Percentiles rank a stretch among this genome's conserved stretches.
Evolutionary conservation across 345 rosid genomes (phyloP).

Genomic region (Syzygium oleosum): DNA sequence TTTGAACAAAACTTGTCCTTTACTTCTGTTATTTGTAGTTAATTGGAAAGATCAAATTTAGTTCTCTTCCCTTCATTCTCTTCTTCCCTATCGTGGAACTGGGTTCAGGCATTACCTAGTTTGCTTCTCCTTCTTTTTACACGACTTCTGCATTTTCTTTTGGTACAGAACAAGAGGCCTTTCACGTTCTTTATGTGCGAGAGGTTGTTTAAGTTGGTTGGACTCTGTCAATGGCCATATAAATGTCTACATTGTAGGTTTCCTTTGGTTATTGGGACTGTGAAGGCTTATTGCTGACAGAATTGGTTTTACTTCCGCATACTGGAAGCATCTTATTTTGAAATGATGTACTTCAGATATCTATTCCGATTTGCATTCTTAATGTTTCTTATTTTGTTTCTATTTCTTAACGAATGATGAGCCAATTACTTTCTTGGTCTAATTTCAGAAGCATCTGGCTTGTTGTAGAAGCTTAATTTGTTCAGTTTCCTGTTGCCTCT

Average conservation of each 20-base stretch:
- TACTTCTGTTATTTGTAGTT: too few species aligned
- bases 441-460: background rate
- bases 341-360: background rate
- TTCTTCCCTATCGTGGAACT: background rate
- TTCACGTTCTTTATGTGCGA: background rate
- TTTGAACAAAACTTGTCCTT: too few species aligned
- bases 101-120: background rate
- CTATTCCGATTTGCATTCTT: background rate
- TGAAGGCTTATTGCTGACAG: background rate
- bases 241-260: background rate
- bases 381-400: background rate
- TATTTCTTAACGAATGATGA: background rate
- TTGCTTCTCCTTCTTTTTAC: background rate
- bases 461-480: background rate
- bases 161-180: background rate
- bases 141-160: background rate
- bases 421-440: background rate
- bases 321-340: background rate
- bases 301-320: background rate
- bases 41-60: background rate
- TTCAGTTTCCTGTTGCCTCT: background rate
- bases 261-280: background rate
- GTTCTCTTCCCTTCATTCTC: background rate
- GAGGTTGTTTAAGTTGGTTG: background rate
- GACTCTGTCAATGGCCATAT: background rate